Evolutionary conservation across 768 basidiomycete genomes (phyloP).

Genomic region (Pisolithus albus): DNA sequence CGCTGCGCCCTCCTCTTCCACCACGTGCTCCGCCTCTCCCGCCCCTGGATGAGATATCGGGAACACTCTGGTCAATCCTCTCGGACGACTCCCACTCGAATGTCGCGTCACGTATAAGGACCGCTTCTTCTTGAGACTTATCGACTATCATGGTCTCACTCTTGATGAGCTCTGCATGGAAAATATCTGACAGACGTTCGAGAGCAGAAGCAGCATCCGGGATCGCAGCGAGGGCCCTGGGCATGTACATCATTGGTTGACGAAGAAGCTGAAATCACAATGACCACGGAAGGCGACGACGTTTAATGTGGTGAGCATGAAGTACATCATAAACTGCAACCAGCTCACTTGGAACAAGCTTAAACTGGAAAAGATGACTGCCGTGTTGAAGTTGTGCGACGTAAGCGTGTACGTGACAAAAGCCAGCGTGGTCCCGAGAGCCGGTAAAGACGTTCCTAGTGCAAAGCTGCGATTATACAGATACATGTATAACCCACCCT

Average conservation of each 20-base stretch:
- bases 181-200: constrained; percentile 38
- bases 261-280: constrained; percentile 42
- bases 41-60: neutral
- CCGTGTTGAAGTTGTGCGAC: constrained; percentile 50
- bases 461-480: constrained; percentile 33
- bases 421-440: constrained; percentile 57
- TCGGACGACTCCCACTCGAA: constrained; percentile 57
- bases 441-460: constrained; percentile 52
- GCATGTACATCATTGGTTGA: constrained; percentile 64
- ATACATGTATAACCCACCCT: neutral
- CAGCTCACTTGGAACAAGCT: constrained; percentile 46
- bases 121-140: constrained; percentile 37
- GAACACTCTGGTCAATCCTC: constrained; percentile 2
- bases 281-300: neutral
- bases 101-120: constrained; percentile 46
- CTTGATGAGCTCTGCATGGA: constrained; percentile 44
- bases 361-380: constrained; percentile 61
- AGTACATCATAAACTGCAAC: neutral
- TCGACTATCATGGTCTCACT: constrained; percentile 40
- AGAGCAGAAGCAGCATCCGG: constrained; percentile 63
- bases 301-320: neutral
- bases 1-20: neutral
- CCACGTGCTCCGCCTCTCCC: constrained; percentile 1
- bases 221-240: constrained; percentile 53
- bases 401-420: constrained; percentile 60